Percentiles rank a stretch among this genome's conserved stretches.
Evolutionary conservation across 1,139 yeast species (phyloP).

Genomic region (Lodderomyces parapsilosis): DNA sequence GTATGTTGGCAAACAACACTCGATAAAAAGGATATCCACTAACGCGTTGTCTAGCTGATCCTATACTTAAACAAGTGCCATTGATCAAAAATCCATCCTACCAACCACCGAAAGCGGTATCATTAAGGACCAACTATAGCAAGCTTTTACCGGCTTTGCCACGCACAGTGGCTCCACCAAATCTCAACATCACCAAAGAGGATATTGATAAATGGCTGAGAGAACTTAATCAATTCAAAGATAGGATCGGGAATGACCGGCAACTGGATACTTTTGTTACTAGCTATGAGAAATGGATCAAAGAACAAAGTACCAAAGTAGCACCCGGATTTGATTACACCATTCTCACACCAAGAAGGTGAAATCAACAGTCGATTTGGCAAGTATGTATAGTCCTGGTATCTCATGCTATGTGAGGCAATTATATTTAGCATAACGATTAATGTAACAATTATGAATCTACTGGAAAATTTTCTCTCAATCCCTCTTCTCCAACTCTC

Average conservation of each 20-base stretch:
- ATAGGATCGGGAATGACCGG: conserved; percentile 10
- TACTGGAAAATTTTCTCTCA: too few relatives aligned
- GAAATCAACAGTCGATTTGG: too few relatives aligned
- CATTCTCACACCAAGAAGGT: conserved; percentile 34
- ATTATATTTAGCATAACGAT: too few relatives aligned
- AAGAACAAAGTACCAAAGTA: conserved; percentile 29
- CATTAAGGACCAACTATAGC: conserved; percentile 51
- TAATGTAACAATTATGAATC: too few relatives aligned
- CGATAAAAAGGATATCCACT: not conserved
- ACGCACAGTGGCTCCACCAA: conserved; percentile 40
- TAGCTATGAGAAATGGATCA: conserved; percentile 35
- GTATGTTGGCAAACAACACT: conserved; percentile 16
- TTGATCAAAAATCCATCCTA: conserved; percentile 54
- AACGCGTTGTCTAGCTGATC: conserved; percentile 39
- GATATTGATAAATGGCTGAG: conserved; percentile 32
- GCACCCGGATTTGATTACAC: conserved; percentile 45
- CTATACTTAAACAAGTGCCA: conserved; percentile 55
- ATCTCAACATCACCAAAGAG: conserved; percentile 26
- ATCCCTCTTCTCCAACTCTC: too few relatives aligned
- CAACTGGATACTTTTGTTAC: conserved; percentile 15
- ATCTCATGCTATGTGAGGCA: too few relatives aligned
- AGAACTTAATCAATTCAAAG: conserved; percentile 23
- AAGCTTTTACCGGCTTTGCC: conserved; percentile 37
- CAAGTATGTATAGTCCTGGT: too few relatives aligned
- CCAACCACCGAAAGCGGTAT: conserved; percentile 58